These are phyloP conservation scores for Verbena officinalis DNA, from an alignment of 257 asterid genomes.

Conservation along the genomic window DNA sequence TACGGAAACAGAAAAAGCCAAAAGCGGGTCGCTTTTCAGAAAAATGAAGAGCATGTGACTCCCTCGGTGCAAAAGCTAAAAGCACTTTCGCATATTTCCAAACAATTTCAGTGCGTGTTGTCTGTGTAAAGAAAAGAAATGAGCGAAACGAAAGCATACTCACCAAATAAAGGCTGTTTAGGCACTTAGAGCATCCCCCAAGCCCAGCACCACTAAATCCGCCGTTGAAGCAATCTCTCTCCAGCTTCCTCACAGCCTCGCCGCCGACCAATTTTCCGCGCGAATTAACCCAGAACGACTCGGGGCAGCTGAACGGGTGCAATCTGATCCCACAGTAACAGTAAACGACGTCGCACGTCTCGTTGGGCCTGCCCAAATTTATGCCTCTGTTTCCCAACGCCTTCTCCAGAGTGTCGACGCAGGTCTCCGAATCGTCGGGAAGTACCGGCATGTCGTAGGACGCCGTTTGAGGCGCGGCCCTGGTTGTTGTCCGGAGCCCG, in stretches of 20 bases:
- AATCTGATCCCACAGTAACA: constrained; percentile 87
- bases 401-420: constrained; percentile 76
- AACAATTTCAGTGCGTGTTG: constrained; percentile 18
- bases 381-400: constrained; percentile 62
- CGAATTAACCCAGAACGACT: constrained; percentile 58
- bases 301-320: constrained; percentile 78
- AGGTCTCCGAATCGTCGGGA: constrained; percentile 90
- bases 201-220: constrained; percentile 50
- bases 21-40: constrained; percentile 31
- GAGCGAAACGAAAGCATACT: background rate
- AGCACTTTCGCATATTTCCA: constrained; percentile 32
- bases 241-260: constrained; percentile 64
- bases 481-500: constrained; percentile 49
- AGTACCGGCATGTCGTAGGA: constrained; percentile 82
- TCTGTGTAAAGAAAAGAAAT: background rate
- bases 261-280: constrained; percentile 61
- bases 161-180: constrained; percentile 60
- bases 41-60: constrained; percentile 47
- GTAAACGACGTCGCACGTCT: constrained; percentile 78
- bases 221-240: constrained; percentile 56
- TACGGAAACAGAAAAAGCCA: constrained; percentile 38
- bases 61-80: constrained; percentile 27
- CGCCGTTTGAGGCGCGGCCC: constrained; percentile 42
- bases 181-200: constrained; percentile 79
- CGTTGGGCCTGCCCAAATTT: constrained; percentile 58